Base-by-base conservation (phyloP, 768 basidiomycete genomes). In the Vararia minispora region DNA sequence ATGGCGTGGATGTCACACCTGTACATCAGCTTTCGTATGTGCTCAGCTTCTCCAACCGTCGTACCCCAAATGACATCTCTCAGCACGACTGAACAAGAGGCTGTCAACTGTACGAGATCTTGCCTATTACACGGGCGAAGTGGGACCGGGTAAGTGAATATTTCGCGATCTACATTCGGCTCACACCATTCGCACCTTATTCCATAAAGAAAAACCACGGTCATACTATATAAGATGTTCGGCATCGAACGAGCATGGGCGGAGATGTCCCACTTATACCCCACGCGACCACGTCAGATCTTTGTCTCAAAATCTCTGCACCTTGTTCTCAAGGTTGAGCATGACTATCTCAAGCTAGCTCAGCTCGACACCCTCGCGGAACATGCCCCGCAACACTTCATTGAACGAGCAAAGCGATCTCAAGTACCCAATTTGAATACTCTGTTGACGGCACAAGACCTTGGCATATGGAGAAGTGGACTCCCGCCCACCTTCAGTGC, bases 151-250 rank as follows among this genome's bases (percentile, higher is more conserved):
- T 80, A 47, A 10, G 65, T 39, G 6, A 6, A 2, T n/a, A 11
- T 27, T 18, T 0, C 5, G 6, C 24, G 11, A 3, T 34, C n/a
- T n/a, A n/a, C n/a, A n/a, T n/a, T n/a, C n/a, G n/a, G n/a, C n/a
- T n/a, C n/a, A n/a, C n/a, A n/a, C n/a, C n/a, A n/a, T n/a, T n/a
- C n/a, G n/a, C n/a, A n/a, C n/a, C n/a, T n/a, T n/a, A n/a, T 5
- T 16, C 9, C 2, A 10, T 18, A 5, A 45, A 81, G 81, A 1
- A 83, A 83, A 65, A 84, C 79, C 0, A 84, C 82, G 0, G 77
- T 79, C 0, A 81, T 85, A 68, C 59, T 85, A 1, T 79, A 76
- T 60, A 83, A 80, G 53, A 83, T 85, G 69, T 62, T 83, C 2
- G 68, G 71, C 2, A 71, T 81, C 6, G 76, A 84, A 45, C 58